phyloP scores from a whole-genome alignment of 805 yeast species.

The Isabelozyma pseudorhagii region DNA sequence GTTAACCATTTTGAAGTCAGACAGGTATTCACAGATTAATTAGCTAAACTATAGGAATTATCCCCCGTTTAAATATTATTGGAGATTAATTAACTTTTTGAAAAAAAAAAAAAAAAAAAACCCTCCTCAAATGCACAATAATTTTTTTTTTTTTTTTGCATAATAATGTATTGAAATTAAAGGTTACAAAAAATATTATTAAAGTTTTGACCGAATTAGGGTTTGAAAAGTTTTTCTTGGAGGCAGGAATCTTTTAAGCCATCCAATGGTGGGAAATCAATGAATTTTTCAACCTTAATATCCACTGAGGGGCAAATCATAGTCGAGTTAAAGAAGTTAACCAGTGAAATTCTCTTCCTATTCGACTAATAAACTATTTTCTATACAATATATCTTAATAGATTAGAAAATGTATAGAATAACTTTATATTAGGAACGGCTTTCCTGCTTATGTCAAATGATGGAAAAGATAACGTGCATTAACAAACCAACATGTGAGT shows the following conservation, averaged over 20 bases:
- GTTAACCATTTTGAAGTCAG: slow-evolving; percentile 34
- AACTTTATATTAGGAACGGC: not conserved
- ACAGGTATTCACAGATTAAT: not conserved
- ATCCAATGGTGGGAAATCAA: not conserved
- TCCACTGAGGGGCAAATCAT: too few species aligned
- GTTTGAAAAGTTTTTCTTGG: not conserved
- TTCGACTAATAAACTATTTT: too few species aligned
- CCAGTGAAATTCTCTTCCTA: too few species aligned
- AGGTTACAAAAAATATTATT: not conserved
- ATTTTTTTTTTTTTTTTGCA: not conserved
- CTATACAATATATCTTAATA: not conserved
- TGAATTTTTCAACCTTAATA: too few species aligned
- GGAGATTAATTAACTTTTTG: not conserved
- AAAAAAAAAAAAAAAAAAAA: too few species aligned
- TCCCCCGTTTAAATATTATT: not conserved
- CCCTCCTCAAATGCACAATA: not conserved
- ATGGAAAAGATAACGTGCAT: not conserved
- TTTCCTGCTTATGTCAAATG: not conserved
- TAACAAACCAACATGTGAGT: not conserved
- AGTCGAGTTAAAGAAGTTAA: too few species aligned
- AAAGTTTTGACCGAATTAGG: not conserved
- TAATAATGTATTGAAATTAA: not conserved
- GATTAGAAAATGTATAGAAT: not conserved
- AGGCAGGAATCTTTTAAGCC: not conserved
- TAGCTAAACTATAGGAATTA: not conserved